Evolutionary conservation across 495 filamentous ascomycete species (phyloP).

Genomic region (Podospora comata): DNA sequence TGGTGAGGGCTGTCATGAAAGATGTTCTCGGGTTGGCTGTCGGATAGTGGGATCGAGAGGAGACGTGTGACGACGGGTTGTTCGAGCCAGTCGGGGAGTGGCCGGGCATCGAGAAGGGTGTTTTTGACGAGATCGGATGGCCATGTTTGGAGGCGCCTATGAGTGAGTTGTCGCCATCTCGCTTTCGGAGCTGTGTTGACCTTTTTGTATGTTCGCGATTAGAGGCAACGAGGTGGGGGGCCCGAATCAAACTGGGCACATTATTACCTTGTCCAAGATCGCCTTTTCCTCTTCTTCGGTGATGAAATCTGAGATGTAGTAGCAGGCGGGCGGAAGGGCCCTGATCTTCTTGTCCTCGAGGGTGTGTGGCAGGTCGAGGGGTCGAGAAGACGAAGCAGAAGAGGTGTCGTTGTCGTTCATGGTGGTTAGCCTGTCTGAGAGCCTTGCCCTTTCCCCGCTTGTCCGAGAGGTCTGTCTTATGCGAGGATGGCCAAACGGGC

Average conservation of each 20-base stretch:
- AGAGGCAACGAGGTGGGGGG: constrained; percentile 15
- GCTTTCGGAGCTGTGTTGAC: constrained; percentile 63
- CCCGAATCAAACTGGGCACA: constrained; percentile 3
- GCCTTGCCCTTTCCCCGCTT: neutral
- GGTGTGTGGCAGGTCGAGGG: constrained; percentile 36
- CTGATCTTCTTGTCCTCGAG: constrained; percentile 55
- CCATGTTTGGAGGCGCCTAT: constrained; percentile 86
- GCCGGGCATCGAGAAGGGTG: constrained; percentile 63
- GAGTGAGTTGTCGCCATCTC: constrained; percentile 79
- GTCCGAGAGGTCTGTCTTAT: neutral
- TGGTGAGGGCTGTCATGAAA: constrained; percentile 71
- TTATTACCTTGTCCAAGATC: constrained; percentile 64
- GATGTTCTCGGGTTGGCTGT: constrained; percentile 40
- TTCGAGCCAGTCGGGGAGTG: constrained; percentile 74
- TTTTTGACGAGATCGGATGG: constrained; percentile 74
- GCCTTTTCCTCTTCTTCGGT: constrained; percentile 65
- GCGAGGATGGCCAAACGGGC: neutral
- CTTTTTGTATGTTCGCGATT: constrained; percentile 27
- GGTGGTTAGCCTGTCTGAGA: neutral
- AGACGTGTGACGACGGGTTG: constrained; percentile 70
- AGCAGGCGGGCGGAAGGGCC: constrained; percentile 62
- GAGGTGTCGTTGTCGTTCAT: neutral
- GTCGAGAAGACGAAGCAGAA: neutral
- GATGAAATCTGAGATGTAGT: constrained; percentile 89
- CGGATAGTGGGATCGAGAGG: constrained; percentile 44